Conservation (phyloP, 2,329 filamentous ascomycete genomes). For the Verticillium nonalfalfae region DNA sequence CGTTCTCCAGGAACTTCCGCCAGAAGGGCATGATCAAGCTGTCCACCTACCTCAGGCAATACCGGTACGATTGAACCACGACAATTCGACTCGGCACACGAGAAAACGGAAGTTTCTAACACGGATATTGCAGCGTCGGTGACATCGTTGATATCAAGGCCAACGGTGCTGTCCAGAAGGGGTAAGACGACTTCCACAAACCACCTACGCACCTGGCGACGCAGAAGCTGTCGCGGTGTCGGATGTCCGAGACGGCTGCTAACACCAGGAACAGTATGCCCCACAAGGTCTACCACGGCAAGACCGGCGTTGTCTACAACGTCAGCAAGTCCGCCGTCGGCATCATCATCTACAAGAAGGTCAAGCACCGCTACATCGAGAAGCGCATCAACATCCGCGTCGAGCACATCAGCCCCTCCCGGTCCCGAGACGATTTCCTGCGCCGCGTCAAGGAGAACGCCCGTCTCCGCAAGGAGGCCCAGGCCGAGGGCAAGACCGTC, state of each 20-base stretch:
- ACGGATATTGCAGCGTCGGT: conserved; percentile 61
- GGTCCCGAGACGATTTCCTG: conserved; percentile 95
- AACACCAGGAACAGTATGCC: conserved; percentile 66
- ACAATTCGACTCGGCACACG: background rate
- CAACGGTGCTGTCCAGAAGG: conserved; percentile 98
- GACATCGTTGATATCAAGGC: conserved; percentile 99
- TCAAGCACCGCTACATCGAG: conserved; percentile 99
- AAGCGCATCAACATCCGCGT: conserved; percentile 99
- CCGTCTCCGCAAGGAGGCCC: conserved; percentile 85
- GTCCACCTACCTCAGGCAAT: conserved; percentile 90
- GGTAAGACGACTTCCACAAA: conserved; percentile 49
- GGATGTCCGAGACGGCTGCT: conserved; percentile 12
- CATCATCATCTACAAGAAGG: conserved; percentile 99
- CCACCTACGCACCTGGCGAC: conserved; percentile 12
- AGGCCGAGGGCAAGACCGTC: conserved; percentile 79
- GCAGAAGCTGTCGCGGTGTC: background rate
- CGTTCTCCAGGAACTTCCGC: conserved; percentile 92
- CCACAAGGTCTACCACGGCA: conserved; percentile 99
- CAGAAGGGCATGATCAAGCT: conserved; percentile 91
- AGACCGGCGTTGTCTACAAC: conserved; percentile 98
- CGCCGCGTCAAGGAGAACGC: conserved; percentile 96
- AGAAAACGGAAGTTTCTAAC: conserved; percentile 31
- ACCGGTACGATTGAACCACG: conserved; percentile 54
- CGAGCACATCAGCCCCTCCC: conserved; percentile 93
- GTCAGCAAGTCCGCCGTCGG: conserved; percentile 97